These are phyloP conservation scores for Microcos paniculata DNA, from an alignment of 345 rosid species.

Conservation along the genomic window DNA sequence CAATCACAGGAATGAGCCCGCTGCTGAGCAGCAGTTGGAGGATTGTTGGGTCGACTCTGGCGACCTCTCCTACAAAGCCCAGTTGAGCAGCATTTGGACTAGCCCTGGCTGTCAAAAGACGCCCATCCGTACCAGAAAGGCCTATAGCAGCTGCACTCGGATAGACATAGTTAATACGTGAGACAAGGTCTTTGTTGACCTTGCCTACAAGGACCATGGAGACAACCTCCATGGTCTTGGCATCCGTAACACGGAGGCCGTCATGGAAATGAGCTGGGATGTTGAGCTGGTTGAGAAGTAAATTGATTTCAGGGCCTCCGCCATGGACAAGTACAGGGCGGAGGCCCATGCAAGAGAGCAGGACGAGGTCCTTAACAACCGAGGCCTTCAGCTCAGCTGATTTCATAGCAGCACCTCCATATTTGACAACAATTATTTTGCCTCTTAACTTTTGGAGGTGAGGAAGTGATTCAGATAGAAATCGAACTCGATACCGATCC, in stretches of 20 bases:
- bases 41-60: too few species aligned
- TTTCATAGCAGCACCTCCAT: conserved; percentile 96
- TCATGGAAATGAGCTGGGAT: conserved; percentile 69
- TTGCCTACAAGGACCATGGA: conserved; percentile 91
- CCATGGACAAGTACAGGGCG: conserved; percentile 92
- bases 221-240: conserved; percentile 88
- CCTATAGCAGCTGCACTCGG: too few species aligned
- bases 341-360: conserved; percentile 83
- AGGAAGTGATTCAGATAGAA: conserved; percentile 75
- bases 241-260: conserved; percentile 88
- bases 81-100: conserved; percentile 58
- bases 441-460: conserved; percentile 85
- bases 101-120: too few species aligned
- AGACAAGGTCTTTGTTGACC: conserved; percentile 74
- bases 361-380: conserved; percentile 74
- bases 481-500: too few species aligned
- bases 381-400: conserved; percentile 64
- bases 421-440: conserved; percentile 84
- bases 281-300: conserved; percentile 57
- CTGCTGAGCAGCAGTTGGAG: conserved; percentile 49
- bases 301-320: conserved; percentile 85
- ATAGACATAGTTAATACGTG: conserved; percentile 70
- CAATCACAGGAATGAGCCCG: too few species aligned
- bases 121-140: too few species aligned
- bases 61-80: conserved; percentile 84